Base-by-base conservation (phyloP, 495 filamentous ascomycete species). In the Podospora pseudocomata region DNA sequence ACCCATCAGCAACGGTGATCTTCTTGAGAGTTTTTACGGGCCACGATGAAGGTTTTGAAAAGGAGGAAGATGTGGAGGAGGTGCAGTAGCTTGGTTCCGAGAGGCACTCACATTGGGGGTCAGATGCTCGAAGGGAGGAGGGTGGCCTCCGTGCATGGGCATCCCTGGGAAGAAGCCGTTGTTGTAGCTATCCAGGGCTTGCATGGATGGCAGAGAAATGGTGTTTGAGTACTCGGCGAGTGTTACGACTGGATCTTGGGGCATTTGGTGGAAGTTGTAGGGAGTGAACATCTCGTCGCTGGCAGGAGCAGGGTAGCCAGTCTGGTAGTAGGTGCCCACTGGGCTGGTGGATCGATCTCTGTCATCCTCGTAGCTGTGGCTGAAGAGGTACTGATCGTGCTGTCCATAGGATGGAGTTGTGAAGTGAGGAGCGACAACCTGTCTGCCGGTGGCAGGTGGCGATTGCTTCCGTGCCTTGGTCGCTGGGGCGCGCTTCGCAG, bases 91-190 rank as follows among this genome's bases (percentile, higher is more conserved):
- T 53, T 73, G 62, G 73, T 73, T 76, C 75, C 75, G 78, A 60
- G 19, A 66, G 54, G 64, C 57, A 87, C 85, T 88, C 87, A 91
- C 88, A 85, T 89, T 58, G 19, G 55, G 87, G 85, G 86, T 80
- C 81, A 86, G 86, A 72, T 85, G 86, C 76, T 87, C 83, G 79
- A 92, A 90, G 67, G 83, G 78, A 64, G 86, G 82, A n/a, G 72
- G 82, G 67, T 72, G 70, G 30, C 65, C 73, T 54, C 82, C 79
- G 70, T 63, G 32, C 64, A 92, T 83, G 70, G 94, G 91, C 73
- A 94, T 88, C 67, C 90, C 89, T 13, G 88, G 87, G 78, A 95
- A 87, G 57, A 88, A 86, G 60, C 87, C 84, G 67, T 72, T 91
- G 92, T 90, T 91, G 81, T 87, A 86, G 39, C 39, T 49, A 16